Conservation (phyloP, 306 rosid genomes). For the Castanea sativa region DNA sequence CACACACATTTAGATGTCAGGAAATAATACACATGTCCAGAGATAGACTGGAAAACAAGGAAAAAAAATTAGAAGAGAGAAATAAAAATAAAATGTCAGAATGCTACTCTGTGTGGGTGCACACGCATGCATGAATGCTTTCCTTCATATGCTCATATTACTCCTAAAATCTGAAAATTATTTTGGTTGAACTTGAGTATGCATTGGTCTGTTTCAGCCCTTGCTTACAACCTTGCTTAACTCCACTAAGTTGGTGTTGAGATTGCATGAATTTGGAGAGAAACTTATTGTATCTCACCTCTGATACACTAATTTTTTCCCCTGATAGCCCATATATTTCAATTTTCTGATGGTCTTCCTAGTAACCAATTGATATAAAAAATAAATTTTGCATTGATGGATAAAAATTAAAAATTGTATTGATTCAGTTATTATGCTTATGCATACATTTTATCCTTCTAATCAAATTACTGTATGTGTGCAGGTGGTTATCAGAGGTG, state of each 20-base stretch:
- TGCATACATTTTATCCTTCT: neutral
- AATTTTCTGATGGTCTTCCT: neutral
- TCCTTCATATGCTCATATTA: too few relatives aligned
- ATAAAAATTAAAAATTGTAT: neutral
- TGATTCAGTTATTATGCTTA: neutral
- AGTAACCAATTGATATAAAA: neutral
- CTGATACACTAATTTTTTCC: neutral
- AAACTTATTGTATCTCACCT: neutral
- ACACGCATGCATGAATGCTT: too few relatives aligned
- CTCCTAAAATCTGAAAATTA: too few relatives aligned
- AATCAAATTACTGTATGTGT: neutral
- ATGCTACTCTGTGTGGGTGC: too few relatives aligned
- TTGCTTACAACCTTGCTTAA: neutral
- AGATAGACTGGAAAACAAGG: neutral
- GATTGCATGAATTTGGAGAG: neutral
- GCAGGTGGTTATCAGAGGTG: conserved; percentile 63
- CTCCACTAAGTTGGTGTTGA: neutral
- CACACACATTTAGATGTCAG: neutral
- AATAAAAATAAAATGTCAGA: neutral
- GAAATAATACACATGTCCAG: neutral
- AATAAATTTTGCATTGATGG: neutral
- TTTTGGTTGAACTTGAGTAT: neutral
- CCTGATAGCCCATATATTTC: neutral
- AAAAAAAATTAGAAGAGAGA: neutral
- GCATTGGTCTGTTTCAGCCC: neutral